These are phyloP conservation scores for Lichtheimia ramosa DNA, from an alignment of 371 early-diverging fungal species.

Conservation along the genomic window DNA sequence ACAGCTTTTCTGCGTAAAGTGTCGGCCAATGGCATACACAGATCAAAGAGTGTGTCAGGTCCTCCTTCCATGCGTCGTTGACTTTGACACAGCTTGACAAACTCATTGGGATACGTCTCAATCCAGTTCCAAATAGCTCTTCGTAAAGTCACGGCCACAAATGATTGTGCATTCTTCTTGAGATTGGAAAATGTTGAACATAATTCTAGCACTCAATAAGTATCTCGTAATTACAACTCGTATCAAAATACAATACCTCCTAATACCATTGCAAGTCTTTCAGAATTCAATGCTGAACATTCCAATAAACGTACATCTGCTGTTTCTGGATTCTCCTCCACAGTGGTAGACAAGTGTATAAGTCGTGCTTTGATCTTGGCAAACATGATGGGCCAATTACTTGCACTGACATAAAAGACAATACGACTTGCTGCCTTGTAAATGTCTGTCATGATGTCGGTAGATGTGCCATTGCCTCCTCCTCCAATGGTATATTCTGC, in stretches of 20 bases:
- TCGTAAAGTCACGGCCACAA: conserved; percentile 67
- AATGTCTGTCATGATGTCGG: conserved; percentile 53
- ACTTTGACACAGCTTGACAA: conserved; percentile 62
- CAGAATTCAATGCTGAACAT: conserved; percentile 26
- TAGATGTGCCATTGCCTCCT: neutral
- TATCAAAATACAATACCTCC: conserved; percentile 20
- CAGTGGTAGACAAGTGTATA: conserved; percentile 23
- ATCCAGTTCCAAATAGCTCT: conserved; percentile 90
- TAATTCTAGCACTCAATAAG: conserved; percentile 46
- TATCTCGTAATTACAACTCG: neutral
- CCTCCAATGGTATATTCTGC: conserved; percentile 12
- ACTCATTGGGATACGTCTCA: conserved; percentile 73
- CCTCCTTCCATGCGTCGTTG: conserved; percentile 67
- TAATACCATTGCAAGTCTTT: conserved; percentile 26
- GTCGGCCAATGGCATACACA: conserved; percentile 67
- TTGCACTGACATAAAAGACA: conserved; percentile 74
- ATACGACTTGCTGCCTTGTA: conserved; percentile 67
- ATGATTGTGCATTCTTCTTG: conserved; percentile 65
- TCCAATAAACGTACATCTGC: conserved; percentile 36
- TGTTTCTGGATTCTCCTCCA: conserved; percentile 21
- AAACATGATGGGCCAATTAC: conserved; percentile 80
- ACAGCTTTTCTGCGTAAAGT: conserved; percentile 57
- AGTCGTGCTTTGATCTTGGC: conserved; percentile 47
- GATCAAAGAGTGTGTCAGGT: conserved; percentile 80
- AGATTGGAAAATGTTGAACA: conserved; percentile 63